Base-by-base conservation (phyloP, 2,329 filamentous ascomycete species). In the Fusarium heterosporum region DNA sequence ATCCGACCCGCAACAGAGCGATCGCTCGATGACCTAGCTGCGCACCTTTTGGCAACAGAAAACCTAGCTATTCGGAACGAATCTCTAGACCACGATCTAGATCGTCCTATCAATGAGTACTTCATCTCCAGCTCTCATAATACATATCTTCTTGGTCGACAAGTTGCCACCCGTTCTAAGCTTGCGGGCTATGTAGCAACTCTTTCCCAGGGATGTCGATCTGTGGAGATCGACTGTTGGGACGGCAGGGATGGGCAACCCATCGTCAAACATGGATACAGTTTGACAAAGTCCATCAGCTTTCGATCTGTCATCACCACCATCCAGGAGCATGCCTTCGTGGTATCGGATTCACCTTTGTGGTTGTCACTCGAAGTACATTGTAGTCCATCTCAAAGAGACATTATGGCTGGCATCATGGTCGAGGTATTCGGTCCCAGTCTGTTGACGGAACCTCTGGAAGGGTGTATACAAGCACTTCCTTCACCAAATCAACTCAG, bases 111-210 rank as follows among this genome's bases (percentile, higher is more conserved):
- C 6, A 68, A 68, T 8, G 39, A 67, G 14, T 68, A 67, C 8
- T 68, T 65, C 2, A 68, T 64, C 6, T 64, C 59, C 0, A 61
- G 53, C 11, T 67, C 64, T 2, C 64, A 68, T 8, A 67, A 68
- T 17, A 68, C 64, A 11, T 68, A 68, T 8, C 49, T 67, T 0
- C n/a, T 54, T 0, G 54, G 64, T 3, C 64, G 64, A 1, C 64
- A 67, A 25, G 40, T 68, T 2, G 50, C 56, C 3, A 45, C 64
- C 0, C 59, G 59, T 1, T 67, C 59, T 3, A 64, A 52, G 8
- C 17, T 64, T 0, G n/a, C 42, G 19, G 64, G 64, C 2, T 67
- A 67, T 2, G 42, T 64, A 4, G 19, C 50, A 7, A 40, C 46
- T 1, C 59, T 67, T 3, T 51, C 25, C 5, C 34, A 47, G 9